These are phyloP conservation scores for Fusarium subtropicale DNA, from an alignment of 2,329 filamentous ascomycete species.

Conservation along the genomic window DNA sequence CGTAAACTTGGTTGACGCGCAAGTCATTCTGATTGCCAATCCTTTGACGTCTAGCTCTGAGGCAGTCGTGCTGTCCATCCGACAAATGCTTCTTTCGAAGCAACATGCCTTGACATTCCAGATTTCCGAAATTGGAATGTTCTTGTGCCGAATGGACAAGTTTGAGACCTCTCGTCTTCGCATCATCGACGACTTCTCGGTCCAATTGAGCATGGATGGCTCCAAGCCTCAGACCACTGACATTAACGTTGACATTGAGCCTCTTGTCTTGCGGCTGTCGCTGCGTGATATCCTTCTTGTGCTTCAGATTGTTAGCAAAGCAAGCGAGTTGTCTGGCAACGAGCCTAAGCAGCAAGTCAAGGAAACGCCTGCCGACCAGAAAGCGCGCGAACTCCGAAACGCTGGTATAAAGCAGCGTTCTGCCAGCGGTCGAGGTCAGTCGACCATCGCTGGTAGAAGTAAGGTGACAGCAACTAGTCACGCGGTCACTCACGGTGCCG, in stretches of 20 bases:
- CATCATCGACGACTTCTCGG: constrained; percentile 95
- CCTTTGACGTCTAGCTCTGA: constrained; percentile 90
- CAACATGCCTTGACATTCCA: constrained; percentile 96
- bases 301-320: constrained; percentile 90
- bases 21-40: constrained; percentile 96
- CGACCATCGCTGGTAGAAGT: constrained; percentile 57
- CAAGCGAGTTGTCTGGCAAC: constrained; percentile 83
- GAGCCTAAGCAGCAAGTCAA: constrained; percentile 63
- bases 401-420: constrained; percentile 66
- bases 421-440: constrained; percentile 66
- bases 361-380: constrained; percentile 61
- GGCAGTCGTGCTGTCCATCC: constrained; percentile 93
- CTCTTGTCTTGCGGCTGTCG: constrained; percentile 88
- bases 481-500: constrained; percentile 38
- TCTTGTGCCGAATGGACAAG: constrained; percentile 96
- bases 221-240: constrained; percentile 73
- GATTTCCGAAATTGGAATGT: constrained; percentile 96
- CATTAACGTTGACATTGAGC: constrained; percentile 89
- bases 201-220: constrained; percentile 87
- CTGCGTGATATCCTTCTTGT: constrained; percentile 94
- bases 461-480: constrained; percentile 56
- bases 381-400: constrained; percentile 65
- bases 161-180: constrained; percentile 91
- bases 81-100: constrained; percentile 91
- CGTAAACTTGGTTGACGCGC: constrained; percentile 94